A percentile compares a stretch with the other conserved stretches of the same genome.
Conservation (phyloP, 768 basidiomycete genomes). For the Lentinus tigrinus region DNA sequence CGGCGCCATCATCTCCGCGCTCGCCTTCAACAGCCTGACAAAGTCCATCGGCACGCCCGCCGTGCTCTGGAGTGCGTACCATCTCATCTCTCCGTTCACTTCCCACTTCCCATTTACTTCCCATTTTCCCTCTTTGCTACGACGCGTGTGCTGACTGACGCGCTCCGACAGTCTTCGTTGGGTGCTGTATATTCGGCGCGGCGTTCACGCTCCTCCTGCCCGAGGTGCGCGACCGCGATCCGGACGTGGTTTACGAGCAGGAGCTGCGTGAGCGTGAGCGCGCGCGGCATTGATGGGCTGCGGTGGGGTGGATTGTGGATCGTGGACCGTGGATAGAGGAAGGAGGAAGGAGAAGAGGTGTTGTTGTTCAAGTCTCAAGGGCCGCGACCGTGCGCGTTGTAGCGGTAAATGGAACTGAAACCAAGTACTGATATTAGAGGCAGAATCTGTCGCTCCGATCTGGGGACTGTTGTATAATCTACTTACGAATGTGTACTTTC, state of each 20-base stretch:
- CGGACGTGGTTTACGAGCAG: slow-evolving; percentile 43
- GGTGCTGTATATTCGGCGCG: slow-evolving; percentile 59
- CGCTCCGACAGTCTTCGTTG: slow-evolving; percentile 56
- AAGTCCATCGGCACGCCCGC: slow-evolving; percentile 60
- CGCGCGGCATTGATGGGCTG: background rate
- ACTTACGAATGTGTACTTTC: background rate
- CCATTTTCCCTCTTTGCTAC: background rate
- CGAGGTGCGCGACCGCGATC: slow-evolving; percentile 50
- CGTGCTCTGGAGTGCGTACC: slow-evolving; percentile 68
- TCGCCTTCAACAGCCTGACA: slow-evolving; percentile 67
- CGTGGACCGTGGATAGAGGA: too few relatives aligned
- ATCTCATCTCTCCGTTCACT: slow-evolving; percentile 3
- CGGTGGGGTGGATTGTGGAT: too few relatives aligned
- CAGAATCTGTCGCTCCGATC: background rate
- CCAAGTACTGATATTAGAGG: background rate
- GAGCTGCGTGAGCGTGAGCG: slow-evolving; percentile 29
- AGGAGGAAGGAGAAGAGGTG: too few relatives aligned
- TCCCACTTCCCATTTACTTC: background rate
- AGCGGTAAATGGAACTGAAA: too few relatives aligned
- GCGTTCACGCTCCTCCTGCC: slow-evolving; percentile 48
- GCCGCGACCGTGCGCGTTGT: background rate
- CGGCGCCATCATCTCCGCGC: slow-evolving; percentile 75
- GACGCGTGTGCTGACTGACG: background rate
- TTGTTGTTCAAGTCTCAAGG: background rate
- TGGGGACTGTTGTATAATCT: background rate